Base-by-base conservation (phyloP, 192 early-diverging fungal genomes). In the Coemansia sp. region DNA sequence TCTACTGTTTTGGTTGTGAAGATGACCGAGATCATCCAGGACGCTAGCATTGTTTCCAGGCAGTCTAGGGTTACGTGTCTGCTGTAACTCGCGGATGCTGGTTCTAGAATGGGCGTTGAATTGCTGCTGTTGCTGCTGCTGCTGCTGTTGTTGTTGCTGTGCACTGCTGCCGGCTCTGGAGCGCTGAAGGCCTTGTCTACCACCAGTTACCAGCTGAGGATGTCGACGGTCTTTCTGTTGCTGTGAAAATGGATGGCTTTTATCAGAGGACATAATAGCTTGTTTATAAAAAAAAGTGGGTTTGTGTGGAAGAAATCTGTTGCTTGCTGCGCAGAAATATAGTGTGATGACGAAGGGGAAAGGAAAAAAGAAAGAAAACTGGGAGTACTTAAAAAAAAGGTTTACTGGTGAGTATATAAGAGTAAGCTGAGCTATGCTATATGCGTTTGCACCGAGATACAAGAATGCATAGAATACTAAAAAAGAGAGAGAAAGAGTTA, bases 41-140 rank as follows among this genome's bases (percentile, higher is more conserved):
- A 80, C 66, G 12, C 77, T 64, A 49, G 56, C 69, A 1, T 28
- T 36, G n/a, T 42, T 11, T 58, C 20, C 17, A 22, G 40, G 36
- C 55, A 54, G 52, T 58, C 64, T 54, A 20, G 61, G 62, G 31
- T 70, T 55, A 14, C 63, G 70, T 54, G 48, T 64, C 7, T 68
- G 76, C 34, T 69, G 67, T 63, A 63, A 71, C 38, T 70, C 71
- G 49, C 76, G 70, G 29, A 63, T 67, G 11, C 51, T 57, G 2
- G 60, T 58, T 3, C 76, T 66, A 30, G 76, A 78, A 60, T 73
- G 76, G 18, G 64, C 48, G 51, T 78, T 78, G 33, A 66, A 34
- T 56, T 68, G 66, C 18, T 42, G 48, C 50, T 22, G 22, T 14
- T 57, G 50, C 28, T 68, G 61, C 14, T 40, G 30, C 45, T 66